Evolutionary conservation across 2,329 filamentous ascomycete species (phyloP), one percentile per base, ranked within the genome.

Genomic region (Colletotrichum nymphaeae): DNA sequence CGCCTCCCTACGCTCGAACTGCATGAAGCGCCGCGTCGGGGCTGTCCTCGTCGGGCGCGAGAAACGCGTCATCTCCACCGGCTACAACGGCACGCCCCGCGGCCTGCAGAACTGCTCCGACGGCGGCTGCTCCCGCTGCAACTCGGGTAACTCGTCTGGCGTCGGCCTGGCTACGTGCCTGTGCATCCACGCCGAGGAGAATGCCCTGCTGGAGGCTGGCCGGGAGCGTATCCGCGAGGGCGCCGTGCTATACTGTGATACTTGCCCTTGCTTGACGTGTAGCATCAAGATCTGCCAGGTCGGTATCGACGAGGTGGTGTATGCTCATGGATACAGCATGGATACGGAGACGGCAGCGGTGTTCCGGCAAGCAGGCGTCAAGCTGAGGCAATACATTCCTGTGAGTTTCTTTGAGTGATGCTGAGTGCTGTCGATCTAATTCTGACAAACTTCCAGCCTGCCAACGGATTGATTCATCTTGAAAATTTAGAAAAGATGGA

Each of bases 241-340:
- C 5, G 91, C 94, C 49, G 93, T 95, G 63, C 86, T 99, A 30
- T 99, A 98, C 84, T 98, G 95, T 83, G 94, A 98, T 81, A 98
- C 95, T 77, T 99, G 97, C 83, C 97, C 97, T 4, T 99, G 97
- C 81, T 86, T 99, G 82, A 99, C 97, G 2, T 99, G 97, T 83
- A 98, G 95, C 79, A 97, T 99, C 86, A 99, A 99, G 86, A 98
- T 99, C 79, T 94, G 95, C 26, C 97, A 99, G 85, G 95, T 98
- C 8, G 97, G 97, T 22, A 98, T 99, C 76, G 91, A 90, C 55
- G 97, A 99, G 86, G 97, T 99, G 16, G 95, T 99, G 16, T 99
- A 98, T 79, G 95, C 92, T 76, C 93, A 97, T 80, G 92, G 93
- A 30, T 99, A 99, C 81, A 96, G 96, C 81, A 98, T 99, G 93